phyloP scores from a whole-genome alignment of 2,329 filamentous ascomycete genomes.

The Diaporthe australafricana region DNA sequence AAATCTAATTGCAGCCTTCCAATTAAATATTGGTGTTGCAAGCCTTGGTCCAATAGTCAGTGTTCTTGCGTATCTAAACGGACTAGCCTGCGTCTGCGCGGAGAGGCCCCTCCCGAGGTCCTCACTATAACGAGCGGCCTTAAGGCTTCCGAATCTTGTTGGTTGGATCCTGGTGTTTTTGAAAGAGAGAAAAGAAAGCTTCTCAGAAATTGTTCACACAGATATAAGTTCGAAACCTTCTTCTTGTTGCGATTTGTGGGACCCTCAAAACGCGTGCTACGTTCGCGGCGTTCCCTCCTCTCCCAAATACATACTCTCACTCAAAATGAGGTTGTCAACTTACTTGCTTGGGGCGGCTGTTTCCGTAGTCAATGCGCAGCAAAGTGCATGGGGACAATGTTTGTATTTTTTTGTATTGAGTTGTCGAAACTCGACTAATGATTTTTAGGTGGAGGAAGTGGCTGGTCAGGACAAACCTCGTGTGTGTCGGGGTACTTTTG shows the following conservation, averaged over 20 bases:
- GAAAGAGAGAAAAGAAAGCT: too few species aligned
- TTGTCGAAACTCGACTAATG: neutral
- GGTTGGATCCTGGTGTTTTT: neutral
- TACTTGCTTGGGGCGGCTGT: neutral
- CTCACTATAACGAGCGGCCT: slow-evolving; percentile 5
- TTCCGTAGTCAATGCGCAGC: neutral
- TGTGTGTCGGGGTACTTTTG: slow-evolving; percentile 4
- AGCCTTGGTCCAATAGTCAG: neutral
- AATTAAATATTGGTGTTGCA: neutral
- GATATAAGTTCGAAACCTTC: neutral
- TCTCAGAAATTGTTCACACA: too few species aligned
- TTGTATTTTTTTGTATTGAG: neutral
- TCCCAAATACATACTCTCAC: neutral
- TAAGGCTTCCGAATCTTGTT: neutral
- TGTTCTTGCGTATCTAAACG: neutral
- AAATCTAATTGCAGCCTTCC: neutral
- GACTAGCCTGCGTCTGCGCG: slow-evolving; percentile 2
- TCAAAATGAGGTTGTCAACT: neutral
- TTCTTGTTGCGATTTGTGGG: neutral
- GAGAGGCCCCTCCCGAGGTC: slow-evolving; percentile 10
- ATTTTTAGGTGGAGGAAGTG: neutral
- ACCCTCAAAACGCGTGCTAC: too few species aligned
- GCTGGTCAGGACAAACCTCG: neutral
- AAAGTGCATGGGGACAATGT: slow-evolving; percentile 4
- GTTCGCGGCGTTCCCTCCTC: neutral